Evolutionary conservation across 2,329 filamentous ascomycete genomes (phyloP).

Genomic region (Zymoseptoria tritici): DNA sequence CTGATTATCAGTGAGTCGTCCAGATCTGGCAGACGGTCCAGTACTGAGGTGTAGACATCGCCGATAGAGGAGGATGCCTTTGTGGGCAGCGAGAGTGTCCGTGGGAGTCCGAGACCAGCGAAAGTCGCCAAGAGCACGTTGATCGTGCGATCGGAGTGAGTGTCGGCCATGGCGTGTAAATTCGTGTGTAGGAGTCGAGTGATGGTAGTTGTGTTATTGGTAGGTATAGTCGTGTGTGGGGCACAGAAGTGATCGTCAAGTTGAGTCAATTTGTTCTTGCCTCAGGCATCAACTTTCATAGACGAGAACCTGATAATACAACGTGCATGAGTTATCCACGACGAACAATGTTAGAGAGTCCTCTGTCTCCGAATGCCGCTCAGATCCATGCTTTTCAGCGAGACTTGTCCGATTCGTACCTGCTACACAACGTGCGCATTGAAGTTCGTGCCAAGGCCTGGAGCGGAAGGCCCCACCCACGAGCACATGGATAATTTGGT

Average conservation of each 20-base stretch:
- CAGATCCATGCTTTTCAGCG: background rate
- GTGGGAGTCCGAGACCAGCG: conserved; percentile 69
- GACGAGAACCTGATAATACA: too few species aligned
- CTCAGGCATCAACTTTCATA: background rate
- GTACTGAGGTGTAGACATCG: conserved; percentile 57
- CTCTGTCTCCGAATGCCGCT: background rate
- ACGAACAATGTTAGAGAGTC: too few species aligned
- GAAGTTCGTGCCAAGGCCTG: background rate
- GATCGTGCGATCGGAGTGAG: conserved; percentile 34
- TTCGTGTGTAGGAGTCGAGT: conserved; percentile 3
- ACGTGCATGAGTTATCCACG: too few species aligned
- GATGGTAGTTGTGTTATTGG: background rate
- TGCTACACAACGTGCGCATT: background rate
- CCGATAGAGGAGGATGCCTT: conserved; percentile 56
- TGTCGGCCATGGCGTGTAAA: background rate
- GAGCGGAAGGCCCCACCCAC: background rate
- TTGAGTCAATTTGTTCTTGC: background rate
- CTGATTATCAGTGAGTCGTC: conserved; percentile 65
- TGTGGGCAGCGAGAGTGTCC: conserved; percentile 74
- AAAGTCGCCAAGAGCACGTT: conserved; percentile 85
- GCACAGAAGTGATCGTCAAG: background rate
- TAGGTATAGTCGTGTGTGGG: too few species aligned
- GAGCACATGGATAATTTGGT: background rate
- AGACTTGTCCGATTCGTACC: background rate
- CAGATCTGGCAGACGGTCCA: conserved; percentile 50